Evolutionary conservation across 257 asterid genomes (phyloP).

Genomic region (Cordia subcordata): DNA sequence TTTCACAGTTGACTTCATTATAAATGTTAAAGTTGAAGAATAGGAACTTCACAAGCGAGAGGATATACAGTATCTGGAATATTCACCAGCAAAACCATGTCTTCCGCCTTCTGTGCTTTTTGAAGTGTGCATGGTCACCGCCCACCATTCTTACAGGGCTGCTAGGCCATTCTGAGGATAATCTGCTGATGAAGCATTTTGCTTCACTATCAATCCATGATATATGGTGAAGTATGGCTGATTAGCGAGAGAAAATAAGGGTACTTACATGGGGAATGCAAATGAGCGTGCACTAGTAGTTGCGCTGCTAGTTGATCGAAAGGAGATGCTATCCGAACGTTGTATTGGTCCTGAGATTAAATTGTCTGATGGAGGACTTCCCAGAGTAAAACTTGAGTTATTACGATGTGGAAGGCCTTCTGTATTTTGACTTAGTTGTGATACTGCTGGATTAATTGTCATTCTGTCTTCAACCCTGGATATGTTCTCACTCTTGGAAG

Average conservation of each 20-base stretch:
- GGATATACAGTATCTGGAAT: constrained; percentile 2
- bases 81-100: constrained; percentile 17
- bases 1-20: too few relatives aligned
- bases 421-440: constrained; percentile 4
- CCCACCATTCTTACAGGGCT: constrained; percentile 28
- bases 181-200: constrained; percentile 12
- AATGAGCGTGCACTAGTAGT: constrained; percentile 29
- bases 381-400: constrained; percentile 11
- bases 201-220: too few relatives aligned
- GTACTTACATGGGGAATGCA: constrained; percentile 32
- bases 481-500: neutral
- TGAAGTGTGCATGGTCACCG: neutral
- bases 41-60: too few relatives aligned
- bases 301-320: constrained; percentile 26
- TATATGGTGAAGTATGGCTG: neutral
- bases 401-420: constrained; percentile 3
- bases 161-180: constrained; percentile 21
- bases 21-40: too few relatives aligned
- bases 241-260: too few relatives aligned
- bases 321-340: constrained; percentile 19
- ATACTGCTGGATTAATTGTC: neutral
- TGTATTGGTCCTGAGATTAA: constrained; percentile 11
- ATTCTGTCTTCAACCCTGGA: neutral
- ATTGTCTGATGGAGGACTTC: constrained; percentile 6
- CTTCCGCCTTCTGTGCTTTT: constrained; percentile 13